phyloP scores from a whole-genome alignment of 495 filamentous ascomycete species.

The Penicillium paradoxum region DNA sequence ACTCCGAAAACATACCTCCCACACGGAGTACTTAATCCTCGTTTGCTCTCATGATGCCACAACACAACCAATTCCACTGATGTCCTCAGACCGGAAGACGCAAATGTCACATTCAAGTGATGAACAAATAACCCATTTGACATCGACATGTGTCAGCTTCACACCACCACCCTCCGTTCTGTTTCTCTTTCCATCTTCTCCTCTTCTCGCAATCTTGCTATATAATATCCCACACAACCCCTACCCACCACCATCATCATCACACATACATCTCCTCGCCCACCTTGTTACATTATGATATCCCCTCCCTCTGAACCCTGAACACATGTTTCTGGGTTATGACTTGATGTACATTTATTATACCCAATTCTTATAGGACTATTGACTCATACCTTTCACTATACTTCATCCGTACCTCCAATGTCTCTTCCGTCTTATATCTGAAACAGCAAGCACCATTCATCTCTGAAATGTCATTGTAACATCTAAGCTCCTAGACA shows the following conservation, averaged over 20 bases:
- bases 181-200: not conserved
- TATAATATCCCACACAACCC: not conserved
- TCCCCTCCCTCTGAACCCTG: not conserved
- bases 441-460: not conserved
- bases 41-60: too few species aligned
- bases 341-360: slow-evolving; percentile 29
- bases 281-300: not conserved
- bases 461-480: too few species aligned
- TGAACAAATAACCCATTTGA: not conserved
- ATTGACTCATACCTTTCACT: not conserved
- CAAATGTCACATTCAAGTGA: not conserved
- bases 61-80: too few species aligned
- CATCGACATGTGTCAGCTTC: not conserved
- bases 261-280: not conserved
- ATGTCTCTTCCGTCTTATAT: not conserved
- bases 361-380: slow-evolving; percentile 18
- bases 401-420: not conserved
- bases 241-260: not conserved
- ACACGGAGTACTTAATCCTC: too few species aligned
- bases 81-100: not conserved
- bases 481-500: too few species aligned
- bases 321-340: slow-evolving; percentile 10
- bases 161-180: not conserved
- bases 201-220: not conserved
- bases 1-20: not conserved